Conservation (phyloP, 768 basidiomycete genomes). For the Mycena olivaceomarginata region DNA sequence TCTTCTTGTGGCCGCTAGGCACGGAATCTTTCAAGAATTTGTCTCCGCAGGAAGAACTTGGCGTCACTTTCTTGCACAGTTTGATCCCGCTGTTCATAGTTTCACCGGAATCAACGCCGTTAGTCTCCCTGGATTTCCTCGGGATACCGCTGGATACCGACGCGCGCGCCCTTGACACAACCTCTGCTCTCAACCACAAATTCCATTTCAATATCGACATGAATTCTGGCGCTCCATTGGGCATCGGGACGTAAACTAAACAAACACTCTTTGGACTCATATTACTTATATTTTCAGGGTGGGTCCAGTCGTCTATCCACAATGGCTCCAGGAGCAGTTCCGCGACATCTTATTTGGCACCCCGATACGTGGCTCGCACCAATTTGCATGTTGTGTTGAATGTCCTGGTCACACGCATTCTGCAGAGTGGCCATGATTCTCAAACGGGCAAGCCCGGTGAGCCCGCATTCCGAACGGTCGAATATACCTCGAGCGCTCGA, state of each 20-base stretch:
- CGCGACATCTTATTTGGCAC: constrained; percentile 42
- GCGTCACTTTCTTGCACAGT: not conserved
- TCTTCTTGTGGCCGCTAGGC: no score
- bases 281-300: constrained; percentile 30
- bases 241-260: constrained; percentile 25
- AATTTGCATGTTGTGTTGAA: constrained; percentile 48
- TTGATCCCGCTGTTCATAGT: constrained; percentile 52
- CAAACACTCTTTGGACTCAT: not conserved
- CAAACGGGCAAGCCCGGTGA: not conserved
- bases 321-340: constrained; percentile 40
- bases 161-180: constrained; percentile 47
- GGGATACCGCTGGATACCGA: constrained; percentile 42
- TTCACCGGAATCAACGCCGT: constrained; percentile 46
- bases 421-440: constrained; percentile 9
- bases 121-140: constrained; percentile 45
- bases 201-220: constrained; percentile 59
- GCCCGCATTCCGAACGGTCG: constrained; percentile 37
- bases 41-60: no score
- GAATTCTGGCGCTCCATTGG: constrained; percentile 53
- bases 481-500: constrained; percentile 28
- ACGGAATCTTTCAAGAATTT: no score
- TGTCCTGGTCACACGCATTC: constrained; percentile 43
- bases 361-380: constrained; percentile 21
- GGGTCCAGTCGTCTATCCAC: constrained; percentile 32
- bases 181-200: constrained; percentile 42